phyloP scores from a whole-genome alignment of 352 stramenopile species.

The Globisporangium solare region DNA sequence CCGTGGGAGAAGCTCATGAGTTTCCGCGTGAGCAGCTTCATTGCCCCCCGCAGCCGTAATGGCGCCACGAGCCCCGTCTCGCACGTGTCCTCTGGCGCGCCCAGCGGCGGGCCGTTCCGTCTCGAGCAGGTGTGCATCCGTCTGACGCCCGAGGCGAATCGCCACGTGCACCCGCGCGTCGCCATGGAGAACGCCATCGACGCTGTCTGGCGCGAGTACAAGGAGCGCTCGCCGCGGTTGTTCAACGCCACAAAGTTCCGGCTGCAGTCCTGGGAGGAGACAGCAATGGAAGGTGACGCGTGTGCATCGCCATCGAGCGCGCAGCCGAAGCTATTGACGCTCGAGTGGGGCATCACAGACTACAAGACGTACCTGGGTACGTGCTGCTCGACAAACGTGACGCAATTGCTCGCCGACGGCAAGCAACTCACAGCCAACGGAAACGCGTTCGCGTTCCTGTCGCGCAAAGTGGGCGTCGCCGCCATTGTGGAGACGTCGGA shows the following conservation, averaged over 20 bases:
- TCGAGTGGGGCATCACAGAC: slow-evolving; percentile 52
- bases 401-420: slow-evolving; percentile 32
- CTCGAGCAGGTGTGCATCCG: slow-evolving; percentile 34
- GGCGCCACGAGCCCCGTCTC: too few relatives aligned
- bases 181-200: slow-evolving; percentile 32
- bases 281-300: background rate
- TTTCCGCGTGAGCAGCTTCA: slow-evolving; percentile 30
- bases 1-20: slow-evolving; percentile 33
- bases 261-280: slow-evolving; percentile 11
- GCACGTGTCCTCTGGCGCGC: background rate
- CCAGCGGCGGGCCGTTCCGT: slow-evolving; percentile 18
- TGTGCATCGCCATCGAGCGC: too few relatives aligned
- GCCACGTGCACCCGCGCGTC: slow-evolving; percentile 33
- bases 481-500: slow-evolving; percentile 63
- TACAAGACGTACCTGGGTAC: slow-evolving; percentile 77
- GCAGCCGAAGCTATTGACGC: slow-evolving; percentile 9
- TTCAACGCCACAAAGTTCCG: slow-evolving; percentile 83
- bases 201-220: slow-evolving; percentile 34
- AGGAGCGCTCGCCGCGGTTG: slow-evolving; percentile 29
- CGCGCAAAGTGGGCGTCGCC: slow-evolving; percentile 76
- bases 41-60: slow-evolving; percentile 8
- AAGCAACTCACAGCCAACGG: background rate
- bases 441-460: slow-evolving; percentile 56
- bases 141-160: slow-evolving; percentile 42
- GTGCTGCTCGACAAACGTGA: slow-evolving; percentile 48